These are phyloP conservation scores for Chlamydomonas eustigma DNA, from an alignment of 139 green algal genomes.

Conservation along the genomic window DNA sequence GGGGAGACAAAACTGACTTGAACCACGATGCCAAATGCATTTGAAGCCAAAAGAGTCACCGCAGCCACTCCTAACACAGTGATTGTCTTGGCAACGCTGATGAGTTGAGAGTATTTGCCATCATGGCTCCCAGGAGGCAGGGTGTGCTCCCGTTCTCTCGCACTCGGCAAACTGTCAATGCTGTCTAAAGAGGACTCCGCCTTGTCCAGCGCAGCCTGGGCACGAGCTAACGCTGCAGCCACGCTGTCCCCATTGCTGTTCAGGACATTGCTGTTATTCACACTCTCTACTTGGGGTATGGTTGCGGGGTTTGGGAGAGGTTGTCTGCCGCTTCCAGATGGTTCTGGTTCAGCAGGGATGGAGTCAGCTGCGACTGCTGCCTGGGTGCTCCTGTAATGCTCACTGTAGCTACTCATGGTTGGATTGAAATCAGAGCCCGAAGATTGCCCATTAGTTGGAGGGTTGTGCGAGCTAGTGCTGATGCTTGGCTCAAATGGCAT, in stretches of 20 bases:
- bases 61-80: not conserved
- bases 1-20: too few relatives aligned
- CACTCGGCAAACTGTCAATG: slow-evolving; percentile 24
- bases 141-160: too few relatives aligned
- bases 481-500: too few relatives aligned
- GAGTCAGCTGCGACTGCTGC: not conserved
- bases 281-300: not conserved
- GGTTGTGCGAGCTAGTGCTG: too few relatives aligned
- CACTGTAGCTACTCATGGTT: not conserved
- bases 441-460: too few relatives aligned
- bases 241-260: slow-evolving; percentile 13
- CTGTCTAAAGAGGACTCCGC: slow-evolving; percentile 33
- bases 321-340: too few relatives aligned
- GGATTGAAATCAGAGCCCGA: not conserved
- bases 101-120: too few relatives aligned
- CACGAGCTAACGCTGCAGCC: slow-evolving; percentile 21
- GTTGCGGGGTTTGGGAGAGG: too few relatives aligned
- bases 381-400: not conserved
- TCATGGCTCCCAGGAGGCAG: not conserved
- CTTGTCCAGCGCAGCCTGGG: slow-evolving; percentile 26
- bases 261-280: not conserved
- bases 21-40: slow-evolving; percentile 47
- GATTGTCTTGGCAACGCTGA: not conserved
- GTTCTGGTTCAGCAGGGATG: not conserved
- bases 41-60: slow-evolving; percentile 34